Evolutionary conservation across 176 grass and related monocot species (phyloP), one percentile per base, ranked within the genome.

Genomic region (Eremochloa ophiuroides): DNA sequence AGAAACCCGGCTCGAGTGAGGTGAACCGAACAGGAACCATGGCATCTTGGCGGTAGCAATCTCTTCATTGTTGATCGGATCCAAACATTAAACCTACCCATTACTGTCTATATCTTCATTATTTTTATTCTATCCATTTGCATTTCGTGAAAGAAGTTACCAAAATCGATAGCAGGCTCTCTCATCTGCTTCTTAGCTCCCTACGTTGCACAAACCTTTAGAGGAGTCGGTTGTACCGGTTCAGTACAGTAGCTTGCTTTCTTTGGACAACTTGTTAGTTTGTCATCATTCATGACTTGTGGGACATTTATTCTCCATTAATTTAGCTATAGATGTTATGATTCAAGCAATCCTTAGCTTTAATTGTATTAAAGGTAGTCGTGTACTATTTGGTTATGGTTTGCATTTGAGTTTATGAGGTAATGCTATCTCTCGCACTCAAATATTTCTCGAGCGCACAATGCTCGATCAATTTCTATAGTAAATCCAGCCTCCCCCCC

Each of bases 61-160:
- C n/a, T n/a, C 25, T 26, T 43, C 64, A 41, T 47, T 68, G 58
- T 82, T 83, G 39, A 63, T 77, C 71, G 18, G 50, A 41, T 42
- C 72, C 46, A 79, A 74, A 80, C 90, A 42, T 3, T 42, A 13
- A 42, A 42, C 41, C 41, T 1, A 3, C 41, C 11, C 12, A 44
- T 43, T 14, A 43, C 12, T 44, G 15, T 13, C 78, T 83, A 93
- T 98, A 44, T 44, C 12, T 44, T 15, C 12, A 44, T 15, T 44
- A 82, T 77, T 88, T 75, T 86, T 89, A 55, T 66, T 75, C 16
- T 83, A 84, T 10, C 74, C 31, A 17, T 67, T 75, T 41, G 65
- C 51, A 34, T 63, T 77, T 68, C 47, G 43, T 34, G 53, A 76
- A 89, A 77, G 27, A 91, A 82, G 79, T 89, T 89, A 22, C 90